Evolutionary conservation across 176 grass and related monocot species (phyloP).

Genomic region (Typha latifolia): DNA sequence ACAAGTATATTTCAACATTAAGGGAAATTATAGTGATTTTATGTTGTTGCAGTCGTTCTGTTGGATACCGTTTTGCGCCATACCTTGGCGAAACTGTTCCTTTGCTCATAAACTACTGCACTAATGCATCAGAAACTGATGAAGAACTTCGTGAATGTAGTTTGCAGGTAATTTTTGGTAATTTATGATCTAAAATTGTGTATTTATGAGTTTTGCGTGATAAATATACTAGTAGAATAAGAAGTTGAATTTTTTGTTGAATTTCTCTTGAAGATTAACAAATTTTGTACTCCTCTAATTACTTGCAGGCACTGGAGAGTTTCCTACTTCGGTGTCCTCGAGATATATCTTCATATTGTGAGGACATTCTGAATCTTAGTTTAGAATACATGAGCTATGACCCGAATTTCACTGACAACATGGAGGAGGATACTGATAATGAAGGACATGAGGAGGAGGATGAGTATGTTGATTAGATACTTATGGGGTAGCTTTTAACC

Average conservation of each 20-base stretch:
- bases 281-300: neutral
- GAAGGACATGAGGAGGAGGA: constrained; percentile 86
- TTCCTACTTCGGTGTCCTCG: constrained; percentile 90
- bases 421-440: constrained; percentile 97
- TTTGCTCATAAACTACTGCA: constrained; percentile 90
- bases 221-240: neutral
- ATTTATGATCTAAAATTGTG: neutral
- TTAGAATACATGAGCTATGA: constrained; percentile 98
- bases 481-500: constrained; percentile 12
- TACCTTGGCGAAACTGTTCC: constrained; percentile 84
- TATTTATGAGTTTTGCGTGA: neutral
- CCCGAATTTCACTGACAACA: constrained; percentile 96
- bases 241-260: neutral
- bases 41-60: constrained; percentile 57
- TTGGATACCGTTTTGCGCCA: constrained; percentile 97
- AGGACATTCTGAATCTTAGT: constrained; percentile 70
- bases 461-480: constrained; percentile 51
- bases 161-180: constrained; percentile 54
- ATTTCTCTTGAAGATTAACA: neutral
- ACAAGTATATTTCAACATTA: neutral
- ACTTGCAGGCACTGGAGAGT: constrained; percentile 84
- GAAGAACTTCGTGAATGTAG: constrained; percentile 97
- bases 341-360: constrained; percentile 88
- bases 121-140: constrained; percentile 85
- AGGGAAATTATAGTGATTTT: too few species aligned